phyloP scores from a whole-genome alignment of 176 grass and related monocot genomes.

The Aechmea fasciata region DNA sequence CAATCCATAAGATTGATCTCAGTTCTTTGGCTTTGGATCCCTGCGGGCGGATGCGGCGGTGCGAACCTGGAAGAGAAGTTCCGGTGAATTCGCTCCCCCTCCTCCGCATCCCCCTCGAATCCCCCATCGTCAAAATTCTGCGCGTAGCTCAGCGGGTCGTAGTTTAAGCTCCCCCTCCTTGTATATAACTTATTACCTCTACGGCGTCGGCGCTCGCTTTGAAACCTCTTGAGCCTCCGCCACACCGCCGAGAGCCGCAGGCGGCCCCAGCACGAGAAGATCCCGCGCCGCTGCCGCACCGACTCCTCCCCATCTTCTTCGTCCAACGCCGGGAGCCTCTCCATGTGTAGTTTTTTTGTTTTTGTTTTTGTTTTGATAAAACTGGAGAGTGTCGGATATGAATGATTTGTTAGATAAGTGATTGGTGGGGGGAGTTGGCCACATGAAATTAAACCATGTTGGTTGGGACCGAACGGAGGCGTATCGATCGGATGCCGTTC shows the following conservation, averaged over 20 bases:
- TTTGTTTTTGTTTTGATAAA: too few relatives aligned
- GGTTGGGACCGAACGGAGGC: constrained; percentile 5
- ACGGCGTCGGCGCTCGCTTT: not conserved
- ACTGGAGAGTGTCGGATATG: not conserved
- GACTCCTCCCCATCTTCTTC: constrained; percentile 16
- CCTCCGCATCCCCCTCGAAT: not conserved
- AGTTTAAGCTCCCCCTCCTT: constrained; percentile 8
- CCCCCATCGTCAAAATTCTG: constrained; percentile 19
- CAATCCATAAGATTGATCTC: too few relatives aligned
- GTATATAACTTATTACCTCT: not conserved
- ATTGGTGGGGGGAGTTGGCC: constrained; percentile 1
- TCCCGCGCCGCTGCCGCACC: not conserved
- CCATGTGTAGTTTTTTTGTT: not conserved
- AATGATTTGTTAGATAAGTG: constrained; percentile 15
- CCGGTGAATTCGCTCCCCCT: not conserved
- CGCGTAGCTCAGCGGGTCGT: constrained; percentile 21
- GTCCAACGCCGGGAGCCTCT: constrained; percentile 19
- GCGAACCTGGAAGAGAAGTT: constrained; percentile 16
- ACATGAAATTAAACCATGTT: constrained; percentile 8
- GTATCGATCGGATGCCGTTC: not conserved
- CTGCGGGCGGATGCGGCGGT: not conserved
- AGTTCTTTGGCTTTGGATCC: too few relatives aligned
- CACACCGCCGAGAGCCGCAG: constrained; percentile 3
- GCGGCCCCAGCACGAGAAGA: constrained; percentile 18
- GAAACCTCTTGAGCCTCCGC: not conserved